phyloP scores from a whole-genome alignment of 2,329 filamentous ascomycete genomes.

The Lojkania enalia region DNA sequence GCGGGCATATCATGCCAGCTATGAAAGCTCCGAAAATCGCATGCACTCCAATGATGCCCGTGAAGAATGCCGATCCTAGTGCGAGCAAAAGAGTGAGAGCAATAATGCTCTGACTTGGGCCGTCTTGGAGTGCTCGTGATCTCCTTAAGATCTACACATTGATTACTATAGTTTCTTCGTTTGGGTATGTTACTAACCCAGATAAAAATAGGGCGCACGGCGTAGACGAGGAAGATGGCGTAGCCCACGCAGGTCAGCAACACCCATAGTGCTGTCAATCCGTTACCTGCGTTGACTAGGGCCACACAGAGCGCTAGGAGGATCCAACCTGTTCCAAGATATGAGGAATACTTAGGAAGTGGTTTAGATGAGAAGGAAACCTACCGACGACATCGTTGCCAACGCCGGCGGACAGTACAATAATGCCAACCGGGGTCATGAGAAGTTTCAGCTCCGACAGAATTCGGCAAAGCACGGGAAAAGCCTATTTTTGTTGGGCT shows the following conservation, averaged over 20 bases:
- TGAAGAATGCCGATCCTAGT: conserved; percentile 82
- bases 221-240: conserved; percentile 71
- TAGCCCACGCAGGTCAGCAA: conserved; percentile 74
- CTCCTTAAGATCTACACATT: conserved; percentile 69
- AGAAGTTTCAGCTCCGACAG: conserved; percentile 85
- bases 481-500: conserved; percentile 50
- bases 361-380: conserved; percentile 6
- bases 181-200: too few species aligned
- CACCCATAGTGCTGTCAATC: conserved; percentile 80
- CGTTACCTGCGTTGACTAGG: conserved; percentile 80
- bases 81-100: conserved; percentile 77
- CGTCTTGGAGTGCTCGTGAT: conserved; percentile 77
- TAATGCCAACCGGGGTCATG: conserved; percentile 77
- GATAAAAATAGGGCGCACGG: conserved; percentile 71
- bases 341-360: background rate
- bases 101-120: conserved; percentile 81
- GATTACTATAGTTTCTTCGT: too few species aligned
- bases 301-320: conserved; percentile 90
- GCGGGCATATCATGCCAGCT: conserved; percentile 82
- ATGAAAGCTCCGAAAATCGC: conserved; percentile 91
- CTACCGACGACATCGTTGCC: conserved; percentile 78
- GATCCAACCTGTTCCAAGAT: conserved; percentile 67
- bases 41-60: conserved; percentile 84
- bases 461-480: conserved; percentile 89
- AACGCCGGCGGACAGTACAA: conserved; percentile 86